Evolutionary conservation across 2,329 filamentous ascomycete species (phyloP).

Genomic region (Arthrobotrys entomopaga): DNA sequence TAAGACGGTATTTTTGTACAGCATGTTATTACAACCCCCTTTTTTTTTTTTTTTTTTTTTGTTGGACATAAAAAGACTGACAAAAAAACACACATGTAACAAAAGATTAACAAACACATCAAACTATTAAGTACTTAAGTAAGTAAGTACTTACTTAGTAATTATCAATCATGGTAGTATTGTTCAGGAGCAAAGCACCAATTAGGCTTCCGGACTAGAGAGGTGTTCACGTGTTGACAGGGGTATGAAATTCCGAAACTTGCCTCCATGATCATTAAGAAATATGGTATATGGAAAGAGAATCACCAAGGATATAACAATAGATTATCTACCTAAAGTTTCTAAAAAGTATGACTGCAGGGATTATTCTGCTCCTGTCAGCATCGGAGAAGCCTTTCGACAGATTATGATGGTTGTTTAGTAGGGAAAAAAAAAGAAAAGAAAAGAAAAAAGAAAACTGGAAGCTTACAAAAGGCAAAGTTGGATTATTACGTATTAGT

Average conservation of each 20-base stretch:
- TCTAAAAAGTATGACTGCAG: conserved; percentile 9
- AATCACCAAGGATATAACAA: conserved; percentile 1
- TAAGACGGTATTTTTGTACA: no score
- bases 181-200: conserved; percentile 9
- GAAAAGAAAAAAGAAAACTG: no score
- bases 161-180: no score
- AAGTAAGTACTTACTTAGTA: no score
- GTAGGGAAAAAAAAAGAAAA: neutral
- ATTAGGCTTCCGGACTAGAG: conserved; percentile 23
- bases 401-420: neutral
- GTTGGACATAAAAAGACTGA: no score
- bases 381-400: conserved; percentile 1
- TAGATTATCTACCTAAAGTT: conserved; percentile 20
- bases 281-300: conserved; percentile 37
- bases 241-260: conserved; percentile 12
- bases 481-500: no score
- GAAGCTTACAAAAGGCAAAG: neutral
- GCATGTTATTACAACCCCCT: no score
- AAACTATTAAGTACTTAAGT: no score
- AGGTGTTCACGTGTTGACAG: conserved; percentile 30
- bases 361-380: conserved; percentile 1
- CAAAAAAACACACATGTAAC: no score
- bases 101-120: no score
- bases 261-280: conserved; percentile 21
- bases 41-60: neutral